Conservation (phyloP, 1,284 basidiomycete genomes). For the Moesziomyces parantarcticus region DNA sequence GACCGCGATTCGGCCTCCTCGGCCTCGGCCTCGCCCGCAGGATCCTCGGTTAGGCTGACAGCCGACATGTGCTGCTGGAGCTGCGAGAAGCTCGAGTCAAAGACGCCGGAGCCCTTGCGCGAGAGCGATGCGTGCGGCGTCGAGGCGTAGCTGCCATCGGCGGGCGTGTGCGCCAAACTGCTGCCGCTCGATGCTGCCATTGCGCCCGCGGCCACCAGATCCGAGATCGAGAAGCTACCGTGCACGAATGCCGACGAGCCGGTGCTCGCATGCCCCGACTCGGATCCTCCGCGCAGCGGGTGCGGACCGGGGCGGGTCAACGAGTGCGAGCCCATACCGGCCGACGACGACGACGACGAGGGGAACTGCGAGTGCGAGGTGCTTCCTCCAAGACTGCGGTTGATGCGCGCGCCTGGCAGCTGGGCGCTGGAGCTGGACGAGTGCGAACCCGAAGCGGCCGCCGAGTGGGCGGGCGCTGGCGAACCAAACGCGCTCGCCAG, state of each 20-base stretch:
- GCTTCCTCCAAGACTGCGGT: not conserved
- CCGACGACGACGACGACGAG: constrained; percentile 15
- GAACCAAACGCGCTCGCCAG: constrained; percentile 25
- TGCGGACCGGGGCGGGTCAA: constrained; percentile 30
- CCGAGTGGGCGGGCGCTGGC: constrained; percentile 13
- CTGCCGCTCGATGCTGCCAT: constrained; percentile 28
- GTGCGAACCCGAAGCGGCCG: constrained; percentile 17
- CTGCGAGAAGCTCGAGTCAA: constrained; percentile 25
- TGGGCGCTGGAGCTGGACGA: constrained; percentile 23
- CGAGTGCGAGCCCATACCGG: not conserved
- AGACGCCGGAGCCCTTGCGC: constrained; percentile 37
- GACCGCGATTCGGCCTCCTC: constrained; percentile 19
- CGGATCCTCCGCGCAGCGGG: constrained; percentile 20
- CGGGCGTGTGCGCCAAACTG: constrained; percentile 30
- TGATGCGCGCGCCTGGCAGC: not conserved
- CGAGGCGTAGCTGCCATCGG: constrained; percentile 30
- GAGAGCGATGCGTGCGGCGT: constrained; percentile 38
- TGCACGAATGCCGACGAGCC: constrained; percentile 36
- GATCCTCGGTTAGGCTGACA: constrained; percentile 27
- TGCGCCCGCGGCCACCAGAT: constrained; percentile 59
- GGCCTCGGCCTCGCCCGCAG: constrained; percentile 31
- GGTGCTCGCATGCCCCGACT: not conserved
- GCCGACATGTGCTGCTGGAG: constrained; percentile 18
- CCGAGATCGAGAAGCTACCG: constrained; percentile 61
- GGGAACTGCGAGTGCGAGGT: constrained; percentile 25